These are phyloP conservation scores for Abelmoschus esculentus DNA, from an alignment of 345 rosid genomes.

Conservation along the genomic window DNA sequence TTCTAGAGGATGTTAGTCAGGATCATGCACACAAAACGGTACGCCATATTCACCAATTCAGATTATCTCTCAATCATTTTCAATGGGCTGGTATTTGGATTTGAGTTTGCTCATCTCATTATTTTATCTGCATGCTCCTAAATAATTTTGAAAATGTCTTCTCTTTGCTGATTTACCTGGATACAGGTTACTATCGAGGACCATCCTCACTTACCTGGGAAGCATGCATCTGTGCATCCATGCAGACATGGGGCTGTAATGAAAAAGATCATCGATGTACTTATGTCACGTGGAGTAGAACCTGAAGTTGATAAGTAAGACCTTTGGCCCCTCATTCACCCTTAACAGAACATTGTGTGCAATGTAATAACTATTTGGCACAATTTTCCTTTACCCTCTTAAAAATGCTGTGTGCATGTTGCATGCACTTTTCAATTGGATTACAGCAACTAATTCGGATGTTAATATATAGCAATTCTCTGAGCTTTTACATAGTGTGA, in stretches of 20 bases:
- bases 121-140: neutral
- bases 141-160: neutral
- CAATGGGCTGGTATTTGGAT: neutral
- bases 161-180: neutral
- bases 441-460: neutral
- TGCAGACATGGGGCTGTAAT: conserved; percentile 98
- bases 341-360: neutral
- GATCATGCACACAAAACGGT: conserved; percentile 93
- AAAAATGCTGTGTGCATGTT: neutral
- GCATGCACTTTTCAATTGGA: neutral
- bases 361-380: neutral
- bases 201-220: conserved; percentile 95
- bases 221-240: conserved; percentile 98
- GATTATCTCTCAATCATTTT: neutral
- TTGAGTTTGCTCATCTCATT: neutral
- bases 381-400: neutral
- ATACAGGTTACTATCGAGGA: conserved; percentile 91
- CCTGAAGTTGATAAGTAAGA: conserved; percentile 95
- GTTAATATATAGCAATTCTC: neutral
- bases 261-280: conserved; percentile 95
- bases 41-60: neutral
- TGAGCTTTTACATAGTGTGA: neutral
- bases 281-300: conserved; percentile 92
- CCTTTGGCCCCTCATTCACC: neutral
- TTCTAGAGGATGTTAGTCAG: conserved; percentile 88